These are phyloP conservation scores for Mortierella sp. DNA, from an alignment of 371 early-diverging fungal species.

Conservation along the genomic window DNA sequence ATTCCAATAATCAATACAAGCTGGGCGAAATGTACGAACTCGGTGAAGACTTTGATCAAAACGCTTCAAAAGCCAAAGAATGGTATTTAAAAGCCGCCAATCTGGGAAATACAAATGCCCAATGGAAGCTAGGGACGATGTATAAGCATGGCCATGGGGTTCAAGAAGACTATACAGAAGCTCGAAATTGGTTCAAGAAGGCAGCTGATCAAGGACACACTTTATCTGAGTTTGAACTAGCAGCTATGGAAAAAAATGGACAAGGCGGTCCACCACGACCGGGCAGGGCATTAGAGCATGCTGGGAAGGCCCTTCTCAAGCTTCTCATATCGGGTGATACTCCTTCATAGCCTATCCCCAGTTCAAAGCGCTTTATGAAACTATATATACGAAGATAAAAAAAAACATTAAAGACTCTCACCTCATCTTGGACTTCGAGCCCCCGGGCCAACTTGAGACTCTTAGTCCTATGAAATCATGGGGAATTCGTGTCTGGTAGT, in stretches of 20 bases:
- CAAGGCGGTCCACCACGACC: not conserved
- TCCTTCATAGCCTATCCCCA: too few species aligned
- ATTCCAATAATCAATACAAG: conserved; percentile 41
- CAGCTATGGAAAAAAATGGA: conserved; percentile 12
- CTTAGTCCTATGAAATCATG: too few species aligned
- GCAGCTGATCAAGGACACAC: conserved; percentile 11
- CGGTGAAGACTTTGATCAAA: conserved; percentile 57
- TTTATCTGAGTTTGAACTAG: not conserved
- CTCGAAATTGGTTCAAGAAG: conserved; percentile 9
- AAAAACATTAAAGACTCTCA: too few species aligned
- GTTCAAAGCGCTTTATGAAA: too few species aligned
- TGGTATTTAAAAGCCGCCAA: conserved; percentile 63
- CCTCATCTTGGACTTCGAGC: too few species aligned
- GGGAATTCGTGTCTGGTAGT: too few species aligned
- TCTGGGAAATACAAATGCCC: conserved; percentile 52
- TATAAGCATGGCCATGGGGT: conserved; percentile 39
- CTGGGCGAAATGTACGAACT: conserved; percentile 64
- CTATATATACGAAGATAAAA: too few species aligned
- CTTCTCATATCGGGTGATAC: too few species aligned
- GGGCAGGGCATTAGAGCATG: not conserved
- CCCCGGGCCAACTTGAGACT: too few species aligned
- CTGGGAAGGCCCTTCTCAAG: not conserved
- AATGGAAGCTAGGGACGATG: conserved; percentile 4
- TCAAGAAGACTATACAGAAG: conserved; percentile 39
- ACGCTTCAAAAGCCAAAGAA: conserved; percentile 54